Percentiles rank a stretch among this genome's conserved stretches.
Evolutionary conservation across 2,329 filamentous ascomycete species (phyloP).

Genomic region (Hansfordia pulvinata): DNA sequence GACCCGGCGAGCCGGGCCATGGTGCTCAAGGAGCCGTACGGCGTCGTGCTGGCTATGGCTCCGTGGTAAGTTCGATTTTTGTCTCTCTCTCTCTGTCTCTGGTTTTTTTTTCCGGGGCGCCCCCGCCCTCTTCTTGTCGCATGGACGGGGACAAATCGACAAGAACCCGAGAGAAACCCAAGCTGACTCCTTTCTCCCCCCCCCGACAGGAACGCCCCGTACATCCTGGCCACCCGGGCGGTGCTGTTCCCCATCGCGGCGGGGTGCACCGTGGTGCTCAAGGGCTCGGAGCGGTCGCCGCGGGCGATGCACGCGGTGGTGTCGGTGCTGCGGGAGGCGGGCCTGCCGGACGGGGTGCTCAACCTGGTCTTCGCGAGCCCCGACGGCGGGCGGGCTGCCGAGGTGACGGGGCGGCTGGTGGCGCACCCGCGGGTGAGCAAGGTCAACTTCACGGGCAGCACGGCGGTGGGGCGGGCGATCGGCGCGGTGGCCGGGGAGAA

Average conservation of each 20-base stretch:
- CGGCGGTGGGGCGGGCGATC: conserved; percentile 49
- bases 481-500: conserved; percentile 46
- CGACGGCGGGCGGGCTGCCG: conserved; percentile 40
- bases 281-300: conserved; percentile 46
- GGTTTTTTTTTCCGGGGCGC: no score
- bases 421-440: conserved; percentile 48
- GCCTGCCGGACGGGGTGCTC: conserved; percentile 49
- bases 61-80: conserved; percentile 37
- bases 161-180: no score
- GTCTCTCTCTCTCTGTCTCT: neutral
- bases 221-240: conserved; percentile 24
- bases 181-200: conserved; percentile 5
- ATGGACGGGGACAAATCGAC: no score
- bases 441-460: conserved; percentile 59
- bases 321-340: conserved; percentile 46
- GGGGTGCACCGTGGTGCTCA: conserved; percentile 51
- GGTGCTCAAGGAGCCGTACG: conserved; percentile 52
- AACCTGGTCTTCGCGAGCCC: conserved; percentile 48
- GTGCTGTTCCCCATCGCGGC: conserved; percentile 47
- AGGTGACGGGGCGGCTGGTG: conserved; percentile 47
- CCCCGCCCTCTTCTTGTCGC: no score
- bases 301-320: conserved; percentile 41
- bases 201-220: conserved; percentile 25
- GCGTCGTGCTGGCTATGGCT: conserved; percentile 51
- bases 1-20: conserved; percentile 39